Evolutionary conservation across 2,329 filamentous ascomycete species (phyloP).

Genomic region (Cryphonectria parasitica): DNA sequence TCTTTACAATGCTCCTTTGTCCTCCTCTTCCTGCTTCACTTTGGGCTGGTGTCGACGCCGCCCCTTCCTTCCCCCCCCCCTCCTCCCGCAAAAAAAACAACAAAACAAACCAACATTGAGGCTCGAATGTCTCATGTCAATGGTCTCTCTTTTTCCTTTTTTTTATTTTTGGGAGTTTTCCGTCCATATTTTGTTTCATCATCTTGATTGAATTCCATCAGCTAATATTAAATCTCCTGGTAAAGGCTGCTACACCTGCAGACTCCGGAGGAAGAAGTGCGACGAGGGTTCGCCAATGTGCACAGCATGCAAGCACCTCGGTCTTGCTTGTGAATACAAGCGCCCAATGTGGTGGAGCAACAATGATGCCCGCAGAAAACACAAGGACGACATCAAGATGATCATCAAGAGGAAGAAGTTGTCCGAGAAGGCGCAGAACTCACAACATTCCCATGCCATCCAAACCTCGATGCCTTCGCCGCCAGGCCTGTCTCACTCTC

Average conservation of each 20-base stretch:
- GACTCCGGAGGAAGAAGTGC: slow-evolving; percentile 70
- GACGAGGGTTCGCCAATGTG: slow-evolving; percentile 67
- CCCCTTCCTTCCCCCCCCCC: not conserved
- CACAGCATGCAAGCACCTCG: slow-evolving; percentile 72
- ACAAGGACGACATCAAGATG: slow-evolving; percentile 96
- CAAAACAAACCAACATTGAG: slow-evolving; percentile 4
- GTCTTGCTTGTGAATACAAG: slow-evolving; percentile 93
- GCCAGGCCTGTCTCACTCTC: slow-evolving; percentile 78
- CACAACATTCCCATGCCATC: slow-evolving; percentile 45
- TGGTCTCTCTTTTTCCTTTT: slow-evolving; percentile 31
- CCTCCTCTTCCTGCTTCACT: slow-evolving; percentile 11
- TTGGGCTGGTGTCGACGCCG: slow-evolving; percentile 1
- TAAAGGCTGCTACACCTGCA: slow-evolving; percentile 70
- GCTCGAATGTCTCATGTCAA: slow-evolving; percentile 33
- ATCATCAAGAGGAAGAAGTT: slow-evolving; percentile 98
- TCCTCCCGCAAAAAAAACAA: not conserved
- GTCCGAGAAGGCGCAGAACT: slow-evolving; percentile 74
- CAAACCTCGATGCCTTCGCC: slow-evolving; percentile 67
- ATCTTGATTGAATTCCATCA: slow-evolving; percentile 28
- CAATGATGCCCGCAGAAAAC: slow-evolving; percentile 78
- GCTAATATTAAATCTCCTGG: slow-evolving; percentile 37
- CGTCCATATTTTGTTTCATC: slow-evolving; percentile 9
- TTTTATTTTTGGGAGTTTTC: slow-evolving; percentile 19
- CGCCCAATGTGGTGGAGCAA: slow-evolving; percentile 97
- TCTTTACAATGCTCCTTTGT: slow-evolving; percentile 30